A percentile compares a stretch with the other conserved stretches of the same genome.
These are phyloP conservation scores for Termitomyces sp. DNA, from an alignment of 768 basidiomycete species.

Conservation along the genomic window DNA sequence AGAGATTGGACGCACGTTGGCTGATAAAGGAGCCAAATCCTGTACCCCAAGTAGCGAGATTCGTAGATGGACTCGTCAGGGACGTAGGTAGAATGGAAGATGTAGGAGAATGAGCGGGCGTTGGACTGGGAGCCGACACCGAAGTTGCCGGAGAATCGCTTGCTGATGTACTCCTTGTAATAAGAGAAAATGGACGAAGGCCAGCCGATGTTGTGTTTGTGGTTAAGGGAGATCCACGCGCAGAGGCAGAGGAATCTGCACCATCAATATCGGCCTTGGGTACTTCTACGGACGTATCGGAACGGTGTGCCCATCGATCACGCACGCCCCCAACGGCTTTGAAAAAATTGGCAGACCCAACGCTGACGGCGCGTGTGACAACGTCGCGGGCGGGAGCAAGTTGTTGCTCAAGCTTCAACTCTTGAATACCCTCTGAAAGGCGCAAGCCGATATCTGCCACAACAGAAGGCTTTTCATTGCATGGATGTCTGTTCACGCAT, in stretches of 20 bases:
- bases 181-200: conserved; percentile 14
- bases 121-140: neutral
- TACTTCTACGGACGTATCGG: conserved; percentile 31
- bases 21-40: conserved; percentile 17
- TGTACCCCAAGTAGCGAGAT: conserved; percentile 15
- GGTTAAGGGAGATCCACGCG: neutral
- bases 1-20: conserved; percentile 13
- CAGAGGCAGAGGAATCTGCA: neutral
- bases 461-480: conserved; percentile 83
- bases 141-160: neutral
- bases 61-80: conserved; percentile 9
- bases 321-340: conserved; percentile 88
- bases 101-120: conserved; percentile 7
- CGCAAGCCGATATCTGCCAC: conserved; percentile 90
- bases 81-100: conserved; percentile 6
- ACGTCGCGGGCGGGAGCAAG: conserved; percentile 92
- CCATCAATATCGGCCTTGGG: conserved; percentile 29
- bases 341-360: conserved; percentile 76
- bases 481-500: conserved; percentile 67
- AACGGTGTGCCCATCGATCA: conserved; percentile 54
- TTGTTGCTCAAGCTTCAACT: conserved; percentile 88
- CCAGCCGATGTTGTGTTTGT: conserved; percentile 1
- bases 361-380: conserved; percentile 67
- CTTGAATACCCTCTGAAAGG: conserved; percentile 90
- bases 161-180: conserved; percentile 2